Evolutionary conservation across 805 yeast genomes (phyloP).

Genomic region (Lipomyces spencermartinsiae): DNA sequence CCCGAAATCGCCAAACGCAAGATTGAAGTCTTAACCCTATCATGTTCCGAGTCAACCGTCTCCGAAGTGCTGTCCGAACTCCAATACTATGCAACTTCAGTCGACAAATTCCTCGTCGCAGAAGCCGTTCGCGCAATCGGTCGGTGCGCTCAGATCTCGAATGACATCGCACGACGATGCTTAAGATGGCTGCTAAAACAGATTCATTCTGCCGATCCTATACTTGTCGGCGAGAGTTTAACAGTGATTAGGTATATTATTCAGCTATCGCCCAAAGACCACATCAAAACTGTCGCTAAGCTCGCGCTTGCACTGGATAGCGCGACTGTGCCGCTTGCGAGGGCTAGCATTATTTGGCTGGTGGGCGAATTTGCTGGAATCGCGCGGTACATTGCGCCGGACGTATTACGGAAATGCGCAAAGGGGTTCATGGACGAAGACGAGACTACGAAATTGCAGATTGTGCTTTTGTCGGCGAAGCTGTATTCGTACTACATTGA

Average conservation of each 20-base stretch:
- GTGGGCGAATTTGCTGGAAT: conserved; percentile 77
- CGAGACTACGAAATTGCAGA: conserved; percentile 69
- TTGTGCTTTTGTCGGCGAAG: conserved; percentile 76
- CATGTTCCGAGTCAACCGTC: conserved; percentile 62
- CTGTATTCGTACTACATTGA: conserved; percentile 63
- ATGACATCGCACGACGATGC: conserved; percentile 59
- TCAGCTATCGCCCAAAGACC: conserved; percentile 62
- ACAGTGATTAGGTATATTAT: conserved; percentile 75
- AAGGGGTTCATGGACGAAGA: conserved; percentile 60
- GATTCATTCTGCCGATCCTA: conserved; percentile 47
- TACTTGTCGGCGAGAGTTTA: conserved; percentile 66
- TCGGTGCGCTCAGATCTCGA: conserved; percentile 58
- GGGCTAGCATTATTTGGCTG: conserved; percentile 87
- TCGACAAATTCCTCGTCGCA: conserved; percentile 45
- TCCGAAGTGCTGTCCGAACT: conserved; percentile 64
- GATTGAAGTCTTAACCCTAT: conserved; percentile 62
- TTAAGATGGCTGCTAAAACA: conserved; percentile 69
- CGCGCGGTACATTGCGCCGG: conserved; percentile 66
- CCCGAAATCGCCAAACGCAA: conserved; percentile 57
- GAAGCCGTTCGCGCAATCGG: conserved; percentile 70
- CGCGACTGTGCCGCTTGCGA: conserved; percentile 54
- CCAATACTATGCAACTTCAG: conserved; percentile 57
- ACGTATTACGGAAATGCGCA: conserved; percentile 67
- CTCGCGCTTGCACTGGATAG: conserved; percentile 44
- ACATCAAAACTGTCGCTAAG: conserved; percentile 61